Conservation (phyloP, 345 rosid species). For the Garcia nutans region DNA sequence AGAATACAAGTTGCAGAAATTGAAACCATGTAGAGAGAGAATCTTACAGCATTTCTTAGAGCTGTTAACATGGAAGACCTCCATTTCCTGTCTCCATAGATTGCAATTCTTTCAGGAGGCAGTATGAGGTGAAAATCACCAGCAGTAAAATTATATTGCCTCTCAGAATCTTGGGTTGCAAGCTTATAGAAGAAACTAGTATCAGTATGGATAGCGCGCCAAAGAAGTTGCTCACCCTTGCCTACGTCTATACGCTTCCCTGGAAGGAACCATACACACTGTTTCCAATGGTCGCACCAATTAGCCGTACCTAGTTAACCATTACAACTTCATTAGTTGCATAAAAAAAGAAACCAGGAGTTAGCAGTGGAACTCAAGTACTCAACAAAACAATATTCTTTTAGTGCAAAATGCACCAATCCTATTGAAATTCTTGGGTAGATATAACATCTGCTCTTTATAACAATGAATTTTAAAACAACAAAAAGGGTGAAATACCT, state of each 20-base stretch:
- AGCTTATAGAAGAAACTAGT: conserved; percentile 62
- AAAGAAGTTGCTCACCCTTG: conserved; percentile 50
- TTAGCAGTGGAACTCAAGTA: not conserved
- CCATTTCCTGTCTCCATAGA: conserved; percentile 70
- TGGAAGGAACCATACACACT: conserved; percentile 84
- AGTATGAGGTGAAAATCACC: conserved; percentile 54
- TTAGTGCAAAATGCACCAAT: not conserved
- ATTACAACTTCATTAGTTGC: conserved; percentile 24
- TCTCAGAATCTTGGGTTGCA: conserved; percentile 35
- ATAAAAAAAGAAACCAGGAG: not conserved
- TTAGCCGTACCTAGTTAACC: conserved; percentile 48
- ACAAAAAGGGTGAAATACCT: not conserved
- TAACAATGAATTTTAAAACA: not conserved
- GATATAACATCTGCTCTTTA: not conserved
- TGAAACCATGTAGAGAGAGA: conserved; percentile 11
- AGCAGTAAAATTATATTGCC: conserved; percentile 23
- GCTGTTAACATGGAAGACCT: conserved; percentile 57
- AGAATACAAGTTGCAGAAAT: conserved; percentile 3
- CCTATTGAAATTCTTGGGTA: not conserved
- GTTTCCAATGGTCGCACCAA: conserved; percentile 99
- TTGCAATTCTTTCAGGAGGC: conserved; percentile 74
- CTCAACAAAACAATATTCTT: too few relatives aligned
- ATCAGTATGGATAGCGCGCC: conserved; percentile 65
- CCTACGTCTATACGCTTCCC: conserved; percentile 53
- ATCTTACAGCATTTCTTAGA: conserved; percentile 57